phyloP scores from a whole-genome alignment of 768 basidiomycete species.

The Calocera viscosa region DNA sequence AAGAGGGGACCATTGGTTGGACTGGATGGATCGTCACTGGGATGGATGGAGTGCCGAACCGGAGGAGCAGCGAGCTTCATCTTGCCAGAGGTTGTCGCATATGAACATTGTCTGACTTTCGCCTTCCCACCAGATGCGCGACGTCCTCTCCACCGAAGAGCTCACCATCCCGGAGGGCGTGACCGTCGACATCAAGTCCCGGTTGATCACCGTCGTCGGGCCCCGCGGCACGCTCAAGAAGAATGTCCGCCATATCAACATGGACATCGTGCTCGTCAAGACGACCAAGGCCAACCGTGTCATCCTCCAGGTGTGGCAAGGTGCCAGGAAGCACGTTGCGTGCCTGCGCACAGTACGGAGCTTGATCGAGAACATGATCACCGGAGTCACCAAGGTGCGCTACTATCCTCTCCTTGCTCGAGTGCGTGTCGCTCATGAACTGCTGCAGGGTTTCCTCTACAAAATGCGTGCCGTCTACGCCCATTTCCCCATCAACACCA shows the following conservation, averaged over 20 bases:
- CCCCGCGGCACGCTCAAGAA: constrained; percentile 88
- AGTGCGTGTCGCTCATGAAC: not conserved
- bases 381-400: constrained; percentile 82
- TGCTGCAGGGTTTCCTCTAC: constrained; percentile 84
- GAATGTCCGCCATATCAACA: constrained; percentile 83
- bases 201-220: constrained; percentile 82
- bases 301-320: constrained; percentile 93
- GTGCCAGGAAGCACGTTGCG: constrained; percentile 94
- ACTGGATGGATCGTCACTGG: not conserved
- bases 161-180: constrained; percentile 78
- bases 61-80: not conserved
- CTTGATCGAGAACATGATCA: constrained; percentile 94
- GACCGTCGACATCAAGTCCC: constrained; percentile 76
- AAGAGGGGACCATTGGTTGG: not conserved
- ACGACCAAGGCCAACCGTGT: constrained; percentile 61
- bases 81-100: not conserved
- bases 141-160: constrained; percentile 87
- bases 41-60: not conserved
- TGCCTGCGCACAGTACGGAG: constrained; percentile 94
- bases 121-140: constrained; percentile 54
- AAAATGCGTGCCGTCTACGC: constrained; percentile 99
- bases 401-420: not conserved
- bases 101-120: not conserved
- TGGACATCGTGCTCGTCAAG: constrained; percentile 81
- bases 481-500: constrained; percentile 99